Base-by-base conservation (phyloP, 2,329 filamentous ascomycete genomes). In the Cercospora beticola region DNA sequence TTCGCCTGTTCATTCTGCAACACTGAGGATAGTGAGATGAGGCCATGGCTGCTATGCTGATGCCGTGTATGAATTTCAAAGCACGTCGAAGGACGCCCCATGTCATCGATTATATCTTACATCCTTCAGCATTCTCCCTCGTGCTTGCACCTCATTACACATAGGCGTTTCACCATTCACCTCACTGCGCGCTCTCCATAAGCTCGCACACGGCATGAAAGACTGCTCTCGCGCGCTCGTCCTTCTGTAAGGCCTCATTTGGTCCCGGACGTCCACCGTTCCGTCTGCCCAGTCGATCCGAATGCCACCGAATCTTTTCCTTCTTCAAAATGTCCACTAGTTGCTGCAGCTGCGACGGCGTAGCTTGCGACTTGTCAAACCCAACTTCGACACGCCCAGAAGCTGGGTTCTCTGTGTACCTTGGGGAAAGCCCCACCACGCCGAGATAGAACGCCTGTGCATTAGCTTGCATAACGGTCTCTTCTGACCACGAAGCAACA, bases 121-220 rank as follows among this genome's bases (percentile, higher is more conserved):
- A n/a, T 9, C 12, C 23, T 18, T 46, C 16, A 28, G 5, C 36
- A 49, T 16, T 54, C 56, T 59, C 30, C 16, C 28, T 59, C 16
- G 8, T 30, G 18, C 31, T 12, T 26, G 14, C 30, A 6, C 56
- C 8, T 18, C 30, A 9, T 7, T 59, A 14, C 33, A 33, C 30
- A 36, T 33, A 36, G 18, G 3, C 28, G 4, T 7, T 10, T n/a
- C 21, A 4, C n/a, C 36, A 23, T 31, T 26, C 2, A 30, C n/a
- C 52, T 28, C 12, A 61, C 40, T 66, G 57, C 54, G 69, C 72
- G 58, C 58, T 62, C 66, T 76, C 74, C 71, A 76, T 74, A 62
- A 78, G 70, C 64, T 73, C 76, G 69, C 76, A 78, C 60, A 76
- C 75, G 30, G 74, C 75, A 72, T 78, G 76, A 64, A 78, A 78